Percentiles rank a stretch among this genome's conserved stretches.
Evolutionary conservation across 805 yeast species (phyloP).

Genomic region (Suhomyces canberraensis): DNA sequence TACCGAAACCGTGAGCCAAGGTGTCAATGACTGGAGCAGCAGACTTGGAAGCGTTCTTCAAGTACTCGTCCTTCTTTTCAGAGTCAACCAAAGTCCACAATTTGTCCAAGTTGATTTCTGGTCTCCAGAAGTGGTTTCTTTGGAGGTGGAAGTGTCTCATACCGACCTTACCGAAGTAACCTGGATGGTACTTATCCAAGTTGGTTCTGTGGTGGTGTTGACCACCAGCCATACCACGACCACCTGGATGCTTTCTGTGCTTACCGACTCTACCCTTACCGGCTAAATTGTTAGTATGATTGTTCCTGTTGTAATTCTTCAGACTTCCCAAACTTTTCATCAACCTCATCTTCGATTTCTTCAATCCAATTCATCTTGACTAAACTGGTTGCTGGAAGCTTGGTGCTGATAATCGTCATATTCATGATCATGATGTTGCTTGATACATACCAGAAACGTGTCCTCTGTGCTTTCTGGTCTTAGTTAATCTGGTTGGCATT

Average conservation of each 20-base stretch:
- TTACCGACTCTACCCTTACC: conserved; percentile 99
- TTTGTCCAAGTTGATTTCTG: conserved; percentile 96
- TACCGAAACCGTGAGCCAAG: conserved; percentile 99
- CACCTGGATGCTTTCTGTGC: conserved; percentile 99
- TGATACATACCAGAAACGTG: conserved; percentile 93
- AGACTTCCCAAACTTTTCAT: too few species aligned
- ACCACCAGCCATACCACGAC: conserved; percentile 99
- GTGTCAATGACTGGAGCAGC: conserved; percentile 99
- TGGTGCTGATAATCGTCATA: too few species aligned
- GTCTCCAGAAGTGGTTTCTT: conserved; percentile 93
- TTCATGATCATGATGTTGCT: neutral
- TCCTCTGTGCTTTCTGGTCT: conserved; percentile 99
- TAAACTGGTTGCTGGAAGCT: too few species aligned
- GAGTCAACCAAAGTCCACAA: conserved; percentile 95
- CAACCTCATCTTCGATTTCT: too few species aligned
- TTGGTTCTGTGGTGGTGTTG: conserved; percentile 99
- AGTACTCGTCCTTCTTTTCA: conserved; percentile 91
- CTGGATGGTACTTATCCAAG: conserved; percentile 99
- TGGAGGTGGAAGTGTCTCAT: conserved; percentile 99
- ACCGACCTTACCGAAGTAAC: conserved; percentile 99
- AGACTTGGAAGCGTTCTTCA: conserved; percentile 76
- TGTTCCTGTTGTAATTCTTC: too few species aligned
- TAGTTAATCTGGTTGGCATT: conserved; percentile 99
- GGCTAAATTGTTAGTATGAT: conserved; percentile 65
- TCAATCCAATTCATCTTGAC: too few species aligned